Evolutionary conservation across 345 rosid genomes (phyloP), one percentile per base, ranked within the genome.

Genomic region (Acer campestre): DNA sequence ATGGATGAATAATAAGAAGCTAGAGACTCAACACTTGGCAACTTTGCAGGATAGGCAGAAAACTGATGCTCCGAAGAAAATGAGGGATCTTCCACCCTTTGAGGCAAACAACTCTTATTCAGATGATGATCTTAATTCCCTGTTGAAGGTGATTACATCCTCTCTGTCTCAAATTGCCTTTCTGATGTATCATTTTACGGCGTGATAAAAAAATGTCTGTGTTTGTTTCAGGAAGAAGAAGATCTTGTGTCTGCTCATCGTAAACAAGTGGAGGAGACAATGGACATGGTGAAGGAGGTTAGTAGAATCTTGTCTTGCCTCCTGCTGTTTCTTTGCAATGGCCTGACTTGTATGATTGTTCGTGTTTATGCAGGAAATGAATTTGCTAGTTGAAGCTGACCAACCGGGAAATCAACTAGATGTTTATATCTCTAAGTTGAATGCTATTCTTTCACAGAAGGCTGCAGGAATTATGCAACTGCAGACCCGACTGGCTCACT

Each of bases 371-470:
- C 83, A 90, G 94, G 94, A 90, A 82, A 90, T 88, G 94, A 75
- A 83, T 74, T 80, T 90, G 75, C 83, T 88, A 1, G 87, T 81
- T 80, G 83, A 87, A 87, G 94, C 85, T 55, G 89, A 90, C 75
- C 89, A 86, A 83, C 92, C 89, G 10, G 92, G 92, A 63, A 90
- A 90, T 80, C 88, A 83, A 38, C 80, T 88, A 31, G 89, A 88
- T 71, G 82, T 83, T 74, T 90, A 88, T 82, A 75, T 90, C 46
- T 67, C 84, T 31, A 90, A 82, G 74, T 75, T 90, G 61, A 87
- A 86, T 73, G 63, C 81, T 68, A 82, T 87, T 80, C 92, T 90
- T 67, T 84, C 90, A 7, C 86, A 85, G 75, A 90, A 90, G 78
- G 90, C 94, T 58, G 84, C 90, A 67, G 92, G 89, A 70, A 86